Percentiles rank a stretch among this genome's conserved stretches.
These are phyloP conservation scores for Annulohypoxylon stygium DNA, from an alignment of 495 filamentous ascomycete species.

Conservation along the genomic window DNA sequence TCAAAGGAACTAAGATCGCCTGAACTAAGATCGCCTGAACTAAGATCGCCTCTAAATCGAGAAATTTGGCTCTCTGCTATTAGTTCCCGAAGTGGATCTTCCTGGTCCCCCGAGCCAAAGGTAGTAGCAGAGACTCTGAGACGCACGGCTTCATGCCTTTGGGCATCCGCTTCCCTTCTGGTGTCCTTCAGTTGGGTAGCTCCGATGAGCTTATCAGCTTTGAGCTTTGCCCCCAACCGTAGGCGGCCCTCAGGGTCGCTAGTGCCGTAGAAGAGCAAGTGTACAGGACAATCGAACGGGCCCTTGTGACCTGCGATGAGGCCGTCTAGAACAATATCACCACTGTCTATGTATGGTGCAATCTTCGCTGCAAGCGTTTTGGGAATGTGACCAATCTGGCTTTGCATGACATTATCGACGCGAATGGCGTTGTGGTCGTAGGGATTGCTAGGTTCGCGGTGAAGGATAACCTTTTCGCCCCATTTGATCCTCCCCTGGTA, in stretches of 20 bases:
- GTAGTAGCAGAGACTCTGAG: slow-evolving; percentile 51
- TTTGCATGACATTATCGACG: slow-evolving; percentile 81
- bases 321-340: slow-evolving; percentile 73
- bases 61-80: slow-evolving; percentile 76
- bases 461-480: slow-evolving; percentile 78
- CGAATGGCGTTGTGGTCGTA: slow-evolving; percentile 86
- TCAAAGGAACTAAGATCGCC: slow-evolving; percentile 73
- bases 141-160: slow-evolving; percentile 51
- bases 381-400: slow-evolving; percentile 86
- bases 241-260: slow-evolving; percentile 63
- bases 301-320: slow-evolving; percentile 72
- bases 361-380: slow-evolving; percentile 74
- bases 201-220: slow-evolving; percentile 68
- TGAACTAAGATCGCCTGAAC: slow-evolving; percentile 58
- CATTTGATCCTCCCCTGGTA: slow-evolving; percentile 78
- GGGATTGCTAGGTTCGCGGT: slow-evolving; percentile 76
- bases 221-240: slow-evolving; percentile 70
- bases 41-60: slow-evolving; percentile 65
- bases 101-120: slow-evolving; percentile 51
- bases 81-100: slow-evolving; percentile 69
- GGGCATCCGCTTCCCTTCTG: slow-evolving; percentile 64
- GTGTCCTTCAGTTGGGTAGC: slow-evolving; percentile 63
- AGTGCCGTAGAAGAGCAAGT: slow-evolving; percentile 75
- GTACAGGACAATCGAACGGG: slow-evolving; percentile 77
- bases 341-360: slow-evolving; percentile 72